Evolutionary conservation across 2,329 filamentous ascomycete species (phyloP).

Genomic region (Elsinoe ampelina): DNA sequence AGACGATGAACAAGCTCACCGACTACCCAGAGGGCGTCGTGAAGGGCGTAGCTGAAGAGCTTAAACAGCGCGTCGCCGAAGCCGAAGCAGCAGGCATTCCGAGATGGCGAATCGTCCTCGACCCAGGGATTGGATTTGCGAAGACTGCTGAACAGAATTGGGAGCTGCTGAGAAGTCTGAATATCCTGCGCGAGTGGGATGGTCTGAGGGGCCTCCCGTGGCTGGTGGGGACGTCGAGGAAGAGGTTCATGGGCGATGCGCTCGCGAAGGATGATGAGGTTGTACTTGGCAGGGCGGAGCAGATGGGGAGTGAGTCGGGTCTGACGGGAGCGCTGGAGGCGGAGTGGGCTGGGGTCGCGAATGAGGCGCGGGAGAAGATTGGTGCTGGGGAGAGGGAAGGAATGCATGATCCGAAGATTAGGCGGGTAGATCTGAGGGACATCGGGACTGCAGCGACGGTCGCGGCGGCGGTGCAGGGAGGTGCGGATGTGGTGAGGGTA

Average conservation of each 20-base stretch:
- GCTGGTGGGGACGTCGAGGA: slow-evolving; percentile 82
- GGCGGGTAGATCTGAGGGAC: neutral
- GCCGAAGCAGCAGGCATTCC: slow-evolving; percentile 76
- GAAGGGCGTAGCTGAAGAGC: slow-evolving; percentile 55
- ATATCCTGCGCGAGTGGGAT: slow-evolving; percentile 54
- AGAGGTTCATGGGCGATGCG: slow-evolving; percentile 75
- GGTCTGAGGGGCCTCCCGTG: slow-evolving; percentile 66
- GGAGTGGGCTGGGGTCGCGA: slow-evolving; percentile 33
- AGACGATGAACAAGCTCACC: slow-evolving; percentile 60
- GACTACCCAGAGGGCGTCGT: slow-evolving; percentile 61
- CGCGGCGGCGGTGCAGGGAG: slow-evolving; percentile 72
- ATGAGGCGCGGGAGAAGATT: slow-evolving; percentile 57
- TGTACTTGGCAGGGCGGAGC: neutral
- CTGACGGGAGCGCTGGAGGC: neutral
- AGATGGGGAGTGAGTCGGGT: neutral
- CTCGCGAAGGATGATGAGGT: slow-evolving; percentile 44
- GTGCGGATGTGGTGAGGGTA: slow-evolving; percentile 84
- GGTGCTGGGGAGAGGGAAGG: neutral
- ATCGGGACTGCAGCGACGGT: slow-evolving; percentile 88
- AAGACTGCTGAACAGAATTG: slow-evolving; percentile 77
- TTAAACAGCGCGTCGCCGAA: slow-evolving; percentile 58
- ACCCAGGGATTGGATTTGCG: slow-evolving; percentile 90
- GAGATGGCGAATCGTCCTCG: slow-evolving; percentile 88
- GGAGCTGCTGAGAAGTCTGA: slow-evolving; percentile 62
- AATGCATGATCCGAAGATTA: neutral